Percentiles rank a stretch among this genome's conserved stretches.
phyloP scores from a whole-genome alignment of 2,329 filamentous ascomycete genomes.

The Cordyceps javanica region DNA sequence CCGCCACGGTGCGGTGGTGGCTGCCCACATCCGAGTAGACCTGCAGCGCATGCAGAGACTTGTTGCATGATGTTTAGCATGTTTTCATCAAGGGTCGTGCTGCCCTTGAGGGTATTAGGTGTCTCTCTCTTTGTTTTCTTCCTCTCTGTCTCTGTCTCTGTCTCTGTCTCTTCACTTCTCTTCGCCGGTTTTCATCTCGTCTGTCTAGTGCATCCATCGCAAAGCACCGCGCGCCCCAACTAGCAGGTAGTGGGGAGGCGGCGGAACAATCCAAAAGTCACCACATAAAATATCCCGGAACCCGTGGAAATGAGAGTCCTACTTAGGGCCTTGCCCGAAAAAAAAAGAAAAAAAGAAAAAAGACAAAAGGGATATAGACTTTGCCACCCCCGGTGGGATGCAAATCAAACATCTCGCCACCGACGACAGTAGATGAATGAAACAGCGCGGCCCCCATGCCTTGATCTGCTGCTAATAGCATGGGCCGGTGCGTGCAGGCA shows the following conservation, averaged over 20 bases:
- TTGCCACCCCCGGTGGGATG: neutral
- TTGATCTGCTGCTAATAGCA: neutral
- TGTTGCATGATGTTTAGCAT: neutral
- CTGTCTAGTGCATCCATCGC: no score
- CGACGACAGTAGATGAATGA: neutral
- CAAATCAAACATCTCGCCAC: slow-evolving; percentile 2
- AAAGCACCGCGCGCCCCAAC: no score
- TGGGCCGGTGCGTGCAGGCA: neutral
- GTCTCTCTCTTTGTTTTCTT: neutral
- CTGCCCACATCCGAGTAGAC: neutral
- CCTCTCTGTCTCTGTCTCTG: neutral
- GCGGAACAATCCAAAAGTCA: neutral
- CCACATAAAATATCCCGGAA: neutral
- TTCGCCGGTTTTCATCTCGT: no score
- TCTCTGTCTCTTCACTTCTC: neutral
- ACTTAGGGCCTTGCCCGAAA: neutral
- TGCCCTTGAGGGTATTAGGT: neutral
- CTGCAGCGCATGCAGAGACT: neutral
- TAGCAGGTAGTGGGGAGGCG: no score
- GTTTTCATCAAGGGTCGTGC: neutral
- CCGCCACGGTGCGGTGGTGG: neutral
- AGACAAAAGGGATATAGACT: neutral
- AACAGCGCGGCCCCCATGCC: neutral
- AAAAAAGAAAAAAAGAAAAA: no score
- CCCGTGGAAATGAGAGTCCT: slow-evolving; percentile 1